Base-by-base conservation (phyloP, 2,329 filamentous ascomycete genomes). In the Rhytidhysteron rufulum region DNA sequence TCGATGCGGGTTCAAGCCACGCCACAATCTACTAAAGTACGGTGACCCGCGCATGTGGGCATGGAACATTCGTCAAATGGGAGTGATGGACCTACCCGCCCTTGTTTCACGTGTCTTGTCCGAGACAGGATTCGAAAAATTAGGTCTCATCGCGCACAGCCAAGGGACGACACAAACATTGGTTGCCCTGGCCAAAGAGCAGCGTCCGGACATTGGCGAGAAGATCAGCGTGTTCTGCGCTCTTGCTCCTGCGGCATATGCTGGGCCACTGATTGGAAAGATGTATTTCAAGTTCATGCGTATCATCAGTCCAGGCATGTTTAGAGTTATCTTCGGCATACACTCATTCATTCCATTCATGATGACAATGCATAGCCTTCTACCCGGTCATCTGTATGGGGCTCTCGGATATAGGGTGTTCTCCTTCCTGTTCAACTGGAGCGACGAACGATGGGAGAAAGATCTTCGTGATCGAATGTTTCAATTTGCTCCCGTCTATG, bases 41-140 rank as follows among this genome's bases (percentile, higher is more conserved):
- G 70, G 71, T 3, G 91, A 97, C 57, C 90, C 91, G 2, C 79
- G 89, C 21, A 94, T 96, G 87, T 96, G 91, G 91, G 82, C 83
- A 30, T 97, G 91, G 91, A 95, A 95, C 50, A 94, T 96, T 40
- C 80, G 87, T 0, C 88, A 95, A 57, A 94, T 96, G 86, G 91
- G 89, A 3, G 83, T 90, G 1, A 80, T 94, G 58, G 91, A 97
- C 59, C 75, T 97, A 3, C 78, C 90, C 0, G 89, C 90, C 0
- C 74, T 96, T 24, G 78, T 86, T 1, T 87, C 85, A 0, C 81
- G 87, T 5, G 87, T 96, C 1, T 74, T 95, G 2, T 76, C 75
- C 29, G 85, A 94, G 66, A 96, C 90, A 0, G 83, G 85, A 0
- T 95, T 94, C 55, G 72, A 79, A 13, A 93, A 91, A 61, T 73